Evolutionary conservation across 2,329 filamentous ascomycete species (phyloP), one percentile per base, ranked within the genome.

Genomic region (Xylariaceae sp.): DNA sequence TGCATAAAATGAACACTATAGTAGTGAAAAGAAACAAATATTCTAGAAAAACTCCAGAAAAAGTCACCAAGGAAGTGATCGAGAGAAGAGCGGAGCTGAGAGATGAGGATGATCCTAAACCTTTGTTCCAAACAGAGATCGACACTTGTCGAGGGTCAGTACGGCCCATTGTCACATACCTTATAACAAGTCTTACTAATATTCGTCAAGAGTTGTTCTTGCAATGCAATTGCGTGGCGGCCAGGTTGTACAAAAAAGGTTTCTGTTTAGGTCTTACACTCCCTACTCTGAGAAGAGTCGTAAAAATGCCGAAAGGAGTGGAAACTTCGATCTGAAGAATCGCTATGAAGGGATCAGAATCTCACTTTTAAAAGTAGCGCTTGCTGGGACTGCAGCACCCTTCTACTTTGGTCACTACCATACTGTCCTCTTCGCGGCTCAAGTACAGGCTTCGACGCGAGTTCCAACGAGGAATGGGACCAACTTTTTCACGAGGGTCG

Each of bases 141-240:
- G 61, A 57, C 14, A 51, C 56, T 14, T 61, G 54, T 36, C 43
- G 52, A 36, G 61, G 56, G 61, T 63, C 24, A 53, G 59, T 48
- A 34, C 26, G 19, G 2, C 17, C 4, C 4, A 19, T 8, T 6
- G 23, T n/a, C 8, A 26, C 11, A 3, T 36, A 21, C 16, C 14
- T 23, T 3, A 3, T 21, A n/a, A 17, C 17, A 17, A 24, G 26
- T 11, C 9, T 45, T 29, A 29, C 23, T 37, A 2, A 36, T 23
- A 24, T 26, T 23, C 9, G 14, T 16, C 16, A 4, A 54, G 41
- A 14, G 19, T 54, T 39, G 43, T 48, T 24, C 51, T 54, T 17
- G 31, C 41, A 16, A 47, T 21, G 17, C 16, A n/a, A 14, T 2
- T n/a, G n/a, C n/a, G n/a, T 51, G 11, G 16, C 19, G 19, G 19